Evolutionary conservation across 2,329 filamentous ascomycete genomes (phyloP), one percentile per base, ranked within the genome.

Genomic region (Penicillium digitatum): DNA sequence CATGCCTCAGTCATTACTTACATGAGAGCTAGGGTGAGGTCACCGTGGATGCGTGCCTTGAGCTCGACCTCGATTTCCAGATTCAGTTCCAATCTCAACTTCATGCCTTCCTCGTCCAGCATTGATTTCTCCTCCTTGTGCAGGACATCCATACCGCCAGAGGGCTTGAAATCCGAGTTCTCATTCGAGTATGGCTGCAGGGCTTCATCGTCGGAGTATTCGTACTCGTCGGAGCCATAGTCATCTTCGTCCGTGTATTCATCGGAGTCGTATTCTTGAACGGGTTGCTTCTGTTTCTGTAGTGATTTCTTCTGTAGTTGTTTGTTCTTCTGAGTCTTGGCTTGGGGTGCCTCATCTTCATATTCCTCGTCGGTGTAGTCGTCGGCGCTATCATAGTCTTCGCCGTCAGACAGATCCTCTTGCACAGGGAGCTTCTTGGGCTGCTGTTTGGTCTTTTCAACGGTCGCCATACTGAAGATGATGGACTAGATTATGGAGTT

Each of bases 11-110:
- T 26, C 46, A 32, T 5, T 42, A 75, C 74, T 70, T 72, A 77
- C 74, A 77, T 68, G 39, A 77, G 64, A 52, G 71, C 82, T 51
- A 85, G 67, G n/a, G 83, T 85, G 56, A 85, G 72, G 64, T 85
- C 82, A 72, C 82, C 82, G 60, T 84, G 82, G 62, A 85, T 85
- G 71, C 82, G 84, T n/a, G 82, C 82, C 75, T 85, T 85, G 44
- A 85, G 71, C 65, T 85, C 81, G 52, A 85, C 78, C 66, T 85
- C 82, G 66, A 85, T 82, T 67, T 85, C 82, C 57, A 85, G 72
- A 64, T 85, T 85, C 61, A 85, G 71, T 62, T 85, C 82, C 59
- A 85, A 64, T 62, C 81, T 74, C 70, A 85, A 63, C 62, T 81
- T 79, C 60, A 85, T 73, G 64, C 82, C 71, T 34, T 75, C 72